Base-by-base conservation (phyloP, 257 asterid genomes). In the Oldenlandia corymbosa region DNA sequence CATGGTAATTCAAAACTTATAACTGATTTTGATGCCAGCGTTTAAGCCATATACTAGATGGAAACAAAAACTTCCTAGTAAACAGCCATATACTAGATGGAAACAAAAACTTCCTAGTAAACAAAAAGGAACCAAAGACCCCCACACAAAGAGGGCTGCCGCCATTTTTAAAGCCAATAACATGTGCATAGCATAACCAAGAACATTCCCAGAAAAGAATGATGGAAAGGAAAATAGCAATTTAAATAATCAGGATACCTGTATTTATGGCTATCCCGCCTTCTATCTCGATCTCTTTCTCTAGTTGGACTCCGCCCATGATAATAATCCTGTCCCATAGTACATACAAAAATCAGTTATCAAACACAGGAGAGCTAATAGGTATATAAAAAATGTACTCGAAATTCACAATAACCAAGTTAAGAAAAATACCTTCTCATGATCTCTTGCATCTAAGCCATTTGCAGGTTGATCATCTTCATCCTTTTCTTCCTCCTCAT, bases 401-500 rank as follows among this genome's bases (percentile, higher is more conserved):
- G 41, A 31, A 36, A 64, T 16, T 20, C 8, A 8, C 18, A 60
- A 60, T 46, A 42, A 62, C n/a, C 48, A 17, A 37, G 7, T 28
- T 27, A 50, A 68, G 48, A 51, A 34, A 71, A 63, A 58, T 54
- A 93, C 97, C 91, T 85, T 93, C 54, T 85, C 94, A 74, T 68
- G 76, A 62, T 47, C 88, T 48, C 64, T 84, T 46, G 80, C 68
- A 48, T 87, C 94, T 53, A 77, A 32, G 72, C 79, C 97, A 77
- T 77, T 81, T 47, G 78, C 79, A 47, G 80, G 75, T 58, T 75
- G 93, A 12, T 85, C 95, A 47, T 93, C 97, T 60, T 93, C 99
- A 71, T 92, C 95, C 39, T 89, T 89, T 74, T 89, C 97, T 76
- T 92, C 97, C 64, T 93, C 96, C 80, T 91, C 99, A 84, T 90